These are phyloP conservation scores for Kluyveromyces nonfermentans DNA, from an alignment of 805 yeast species.

Conservation along the genomic window DNA sequence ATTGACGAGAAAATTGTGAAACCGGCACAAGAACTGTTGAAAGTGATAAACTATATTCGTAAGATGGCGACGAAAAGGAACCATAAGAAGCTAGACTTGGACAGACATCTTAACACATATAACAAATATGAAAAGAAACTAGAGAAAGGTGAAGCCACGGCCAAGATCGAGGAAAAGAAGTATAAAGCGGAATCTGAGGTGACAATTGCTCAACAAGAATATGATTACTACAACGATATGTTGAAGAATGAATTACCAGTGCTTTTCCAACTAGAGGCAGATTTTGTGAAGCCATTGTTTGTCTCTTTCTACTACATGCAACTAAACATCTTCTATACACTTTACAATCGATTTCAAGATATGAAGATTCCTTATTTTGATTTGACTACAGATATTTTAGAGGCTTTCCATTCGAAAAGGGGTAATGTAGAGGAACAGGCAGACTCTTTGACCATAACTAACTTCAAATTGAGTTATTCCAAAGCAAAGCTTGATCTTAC, in stretches of 20 bases:
- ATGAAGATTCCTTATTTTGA: constrained; percentile 96
- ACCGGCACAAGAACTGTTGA: constrained; percentile 86
- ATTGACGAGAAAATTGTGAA: constrained; percentile 81
- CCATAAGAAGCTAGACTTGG: constrained; percentile 91
- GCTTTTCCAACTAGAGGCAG: constrained; percentile 79
- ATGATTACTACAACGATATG: constrained; percentile 91
- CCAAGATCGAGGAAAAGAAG: constrained; percentile 85
- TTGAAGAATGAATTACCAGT: constrained; percentile 84
- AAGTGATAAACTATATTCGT: constrained; percentile 71
- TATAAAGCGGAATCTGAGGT: constrained; percentile 85
- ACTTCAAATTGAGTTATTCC: constrained; percentile 84
- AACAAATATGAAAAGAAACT: constrained; percentile 47
- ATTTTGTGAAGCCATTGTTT: constrained; percentile 87
- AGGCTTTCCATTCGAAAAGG: constrained; percentile 69
- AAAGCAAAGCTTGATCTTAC: constrained; percentile 77
- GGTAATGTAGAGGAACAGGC: constrained; percentile 87
- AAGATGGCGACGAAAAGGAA: constrained; percentile 94
- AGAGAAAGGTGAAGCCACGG: constrained; percentile 69
- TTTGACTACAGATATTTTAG: constrained; percentile 70
- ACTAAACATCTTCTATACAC: constrained; percentile 88
- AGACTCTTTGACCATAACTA: constrained; percentile 83
- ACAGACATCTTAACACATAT: constrained; percentile 64
- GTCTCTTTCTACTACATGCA: constrained; percentile 96
- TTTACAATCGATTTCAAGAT: constrained; percentile 86
- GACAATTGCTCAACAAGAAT: constrained; percentile 89